Evolutionary conservation across 2,329 filamentous ascomycete species (phyloP).

Genomic region (Tolypocladium capitatum): DNA sequence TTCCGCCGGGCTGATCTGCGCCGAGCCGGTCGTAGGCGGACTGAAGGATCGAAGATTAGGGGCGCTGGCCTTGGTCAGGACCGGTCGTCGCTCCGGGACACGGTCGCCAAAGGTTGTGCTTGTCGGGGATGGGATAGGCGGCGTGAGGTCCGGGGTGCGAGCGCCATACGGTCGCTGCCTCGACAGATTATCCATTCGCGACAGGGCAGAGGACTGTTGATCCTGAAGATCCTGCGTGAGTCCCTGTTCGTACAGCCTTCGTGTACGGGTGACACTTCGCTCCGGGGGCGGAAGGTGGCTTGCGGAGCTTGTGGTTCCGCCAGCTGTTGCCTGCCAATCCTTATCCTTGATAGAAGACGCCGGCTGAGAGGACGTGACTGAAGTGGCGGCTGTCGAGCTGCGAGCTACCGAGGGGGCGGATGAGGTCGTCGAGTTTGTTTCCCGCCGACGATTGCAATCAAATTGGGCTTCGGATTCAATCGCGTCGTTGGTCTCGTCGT

Average conservation of each 20-base stretch:
- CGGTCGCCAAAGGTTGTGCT: slow-evolving; percentile 30
- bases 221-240: slow-evolving; percentile 69
- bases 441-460: slow-evolving; percentile 61
- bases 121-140: slow-evolving; percentile 33
- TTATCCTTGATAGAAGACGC: slow-evolving; percentile 41
- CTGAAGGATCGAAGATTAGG: slow-evolving; percentile 52
- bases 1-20: slow-evolving; percentile 25
- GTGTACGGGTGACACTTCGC: slow-evolving; percentile 54
- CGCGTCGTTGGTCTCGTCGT: slow-evolving; percentile 21
- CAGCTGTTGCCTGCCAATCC: slow-evolving; percentile 31
- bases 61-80: slow-evolving; percentile 47
- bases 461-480: slow-evolving; percentile 35
- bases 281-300: slow-evolving; percentile 36
- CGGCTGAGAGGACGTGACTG: slow-evolving; percentile 59
- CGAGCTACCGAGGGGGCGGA: slow-evolving; percentile 53
- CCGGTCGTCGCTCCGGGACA: slow-evolving; percentile 29
- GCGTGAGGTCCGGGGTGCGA: slow-evolving; percentile 35
- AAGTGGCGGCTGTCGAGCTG: slow-evolving; percentile 79
- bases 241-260: slow-evolving; percentile 72
- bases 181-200: slow-evolving; percentile 67
- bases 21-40: slow-evolving; percentile 27
- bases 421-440: slow-evolving; percentile 77
- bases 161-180: slow-evolving; percentile 42
- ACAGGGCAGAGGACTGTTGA: slow-evolving; percentile 62
- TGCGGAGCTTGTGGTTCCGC: slow-evolving; percentile 20